Evolutionary conservation across 2,329 filamentous ascomycete species (phyloP), one percentile per base, ranked within the genome.

Genomic region (Lasiodiplodia gonubiensis): DNA sequence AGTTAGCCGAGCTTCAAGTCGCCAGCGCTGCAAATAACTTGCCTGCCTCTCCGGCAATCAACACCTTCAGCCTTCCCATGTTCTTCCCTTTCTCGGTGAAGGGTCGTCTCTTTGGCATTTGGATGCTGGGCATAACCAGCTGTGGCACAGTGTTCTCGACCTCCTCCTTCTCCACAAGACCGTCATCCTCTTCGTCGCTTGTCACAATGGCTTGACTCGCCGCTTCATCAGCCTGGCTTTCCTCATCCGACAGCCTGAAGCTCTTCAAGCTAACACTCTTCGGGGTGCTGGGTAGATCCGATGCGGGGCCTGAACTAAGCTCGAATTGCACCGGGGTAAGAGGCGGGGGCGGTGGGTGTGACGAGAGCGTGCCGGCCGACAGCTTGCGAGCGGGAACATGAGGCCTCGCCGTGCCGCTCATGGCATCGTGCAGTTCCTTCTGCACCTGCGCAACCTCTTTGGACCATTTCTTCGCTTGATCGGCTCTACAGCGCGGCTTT

Each of bases 71-170:
- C 72, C 92, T 90, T 1, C 94, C 94, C 77, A 98, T 86, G 39
- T 86, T 86, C 80, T 91, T 94, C 18, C 95, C 95, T 55, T 87
- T 86, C n/a, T 91, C 88, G 0, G 95, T 97, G 77, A 98, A 98
- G 0, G 94, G 94, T 63, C 93, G 86, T 60, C 95, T 89, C 69
- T 88, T 91, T 3, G 95, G 94, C 87, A 99, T 95, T 69, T 88
- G 89, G 73, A 99, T 90, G 75, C 93, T 97, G 5, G 95, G 95
- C 95, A 99, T 99, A 69, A 99, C 92, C n/a, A 99, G 86, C 78
- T 98, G 94, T 27, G 91, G 90, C 49, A 81, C 77, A 83, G 57
- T 81, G 25, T 72, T 80, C 73, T 74, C 81, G 78, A 80, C 78
- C 33, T 75, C 73, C 3, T 77, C 65, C 59, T 74, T 73, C 11